These are phyloP conservation scores for Rhododendron kiyosumense DNA, from an alignment of 148 eudicot genomes.

Conservation along the genomic window DNA sequence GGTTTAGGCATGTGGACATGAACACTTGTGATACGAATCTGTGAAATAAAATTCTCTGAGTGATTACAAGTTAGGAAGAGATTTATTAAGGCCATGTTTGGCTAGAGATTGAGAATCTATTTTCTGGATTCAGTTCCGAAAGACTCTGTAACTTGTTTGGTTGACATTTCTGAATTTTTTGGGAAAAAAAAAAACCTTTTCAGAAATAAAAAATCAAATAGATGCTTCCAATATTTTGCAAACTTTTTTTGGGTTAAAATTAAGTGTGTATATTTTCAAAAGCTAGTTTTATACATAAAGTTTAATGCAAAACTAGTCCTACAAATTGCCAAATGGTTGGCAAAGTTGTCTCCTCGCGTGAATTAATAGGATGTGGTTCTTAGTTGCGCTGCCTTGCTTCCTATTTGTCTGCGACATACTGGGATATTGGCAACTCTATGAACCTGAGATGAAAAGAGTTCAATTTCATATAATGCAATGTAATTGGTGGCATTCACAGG, in stretches of 20 bases:
- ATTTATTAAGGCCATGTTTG: neutral
- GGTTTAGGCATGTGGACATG: neutral
- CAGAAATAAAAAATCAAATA: neutral
- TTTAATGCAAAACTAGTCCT: neutral
- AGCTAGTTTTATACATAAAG: neutral
- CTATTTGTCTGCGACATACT: neutral
- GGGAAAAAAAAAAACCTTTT: too few species aligned
- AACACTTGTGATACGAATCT: neutral
- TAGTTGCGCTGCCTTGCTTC: neutral
- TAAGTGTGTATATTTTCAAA: neutral
- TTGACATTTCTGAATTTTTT: neutral
- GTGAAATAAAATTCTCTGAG: neutral
- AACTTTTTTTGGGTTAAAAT: neutral
- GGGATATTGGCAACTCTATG: neutral
- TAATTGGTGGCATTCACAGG: neutral
- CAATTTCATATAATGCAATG: neutral
- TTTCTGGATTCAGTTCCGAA: neutral
- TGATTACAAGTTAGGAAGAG: neutral
- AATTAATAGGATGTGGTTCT: neutral
- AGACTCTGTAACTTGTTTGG: neutral
- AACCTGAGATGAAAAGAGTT: neutral
- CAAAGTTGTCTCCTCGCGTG: neutral
- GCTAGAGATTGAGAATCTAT: neutral
- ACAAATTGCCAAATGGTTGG: neutral
- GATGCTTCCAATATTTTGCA: neutral